Evolutionary conservation across 768 basidiomycete genomes (phyloP).

Genomic region (Gelatoporia subvermispora): DNA sequence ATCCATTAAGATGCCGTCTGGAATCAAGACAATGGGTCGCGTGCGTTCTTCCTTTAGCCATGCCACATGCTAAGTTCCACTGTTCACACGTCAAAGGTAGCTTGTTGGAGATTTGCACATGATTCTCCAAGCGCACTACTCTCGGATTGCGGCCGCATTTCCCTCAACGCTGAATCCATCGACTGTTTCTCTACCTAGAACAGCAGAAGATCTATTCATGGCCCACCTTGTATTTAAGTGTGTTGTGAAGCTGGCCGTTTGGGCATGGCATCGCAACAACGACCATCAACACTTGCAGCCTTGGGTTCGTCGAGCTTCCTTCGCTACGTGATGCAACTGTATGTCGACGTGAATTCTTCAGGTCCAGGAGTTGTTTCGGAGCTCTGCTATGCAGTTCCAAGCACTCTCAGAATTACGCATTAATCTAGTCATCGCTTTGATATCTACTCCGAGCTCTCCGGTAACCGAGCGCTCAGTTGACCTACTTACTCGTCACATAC

Average conservation of each 20-base stretch:
- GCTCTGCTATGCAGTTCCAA: conserved; percentile 52
- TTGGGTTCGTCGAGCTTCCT: conserved; percentile 41
- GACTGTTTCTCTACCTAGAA: conserved; percentile 33
- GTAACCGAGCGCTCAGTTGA: conserved; percentile 43
- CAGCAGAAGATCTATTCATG: conserved; percentile 44
- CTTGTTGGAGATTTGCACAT: conserved; percentile 49
- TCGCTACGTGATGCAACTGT: background rate
- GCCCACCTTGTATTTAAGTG: conserved; percentile 75
- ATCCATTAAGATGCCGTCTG: conserved; percentile 63
- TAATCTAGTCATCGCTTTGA: conserved; percentile 41
- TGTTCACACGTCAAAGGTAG: conserved; percentile 27
- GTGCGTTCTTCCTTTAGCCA: conserved; percentile 30
- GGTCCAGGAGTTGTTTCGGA: conserved; percentile 60
- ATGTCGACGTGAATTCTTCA: conserved; percentile 23
- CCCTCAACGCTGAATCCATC: conserved; percentile 28
- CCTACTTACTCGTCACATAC: conserved; percentile 62
- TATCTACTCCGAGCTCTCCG: conserved; percentile 30
- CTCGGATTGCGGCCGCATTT: conserved; percentile 40
- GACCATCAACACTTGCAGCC: conserved; percentile 39
- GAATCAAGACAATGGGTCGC: conserved; percentile 60
- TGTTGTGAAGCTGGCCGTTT: conserved; percentile 61
- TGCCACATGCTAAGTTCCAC: conserved; percentile 2
- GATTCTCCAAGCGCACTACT: conserved; percentile 59
- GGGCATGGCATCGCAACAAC: conserved; percentile 56
- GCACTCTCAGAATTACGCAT: conserved; percentile 55